Evolutionary conservation across 371 early-diverging fungal species (phyloP), one percentile per base, ranked within the genome.

Genomic region (Actinomortierella wolfii): DNA sequence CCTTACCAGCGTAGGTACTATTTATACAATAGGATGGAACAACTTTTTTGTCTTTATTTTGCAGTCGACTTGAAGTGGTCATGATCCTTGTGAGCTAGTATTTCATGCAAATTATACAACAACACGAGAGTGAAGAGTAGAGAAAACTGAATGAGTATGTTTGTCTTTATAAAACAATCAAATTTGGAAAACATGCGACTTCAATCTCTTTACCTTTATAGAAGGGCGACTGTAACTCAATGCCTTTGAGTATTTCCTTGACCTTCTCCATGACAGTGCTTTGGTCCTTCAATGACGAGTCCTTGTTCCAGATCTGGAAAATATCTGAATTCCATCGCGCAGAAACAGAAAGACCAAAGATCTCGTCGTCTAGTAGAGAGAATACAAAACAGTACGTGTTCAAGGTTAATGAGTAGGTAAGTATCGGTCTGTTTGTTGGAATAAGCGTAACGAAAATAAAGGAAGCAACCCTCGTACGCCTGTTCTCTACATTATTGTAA

Each of bases 281-380:
- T 57, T 79, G 75, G 23, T 77, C 67, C 46, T 69, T 63, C 44
- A 59, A 56, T 15, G 77, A 64, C 21, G 77, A 78, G 57, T 81
- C 71, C 56, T 76, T 80, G 63, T 81, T 84, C 89, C 89, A 89
- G 39, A 89, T 80, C 55, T 85, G 82, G 65, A 87, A 82, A 55
- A 84, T 82, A 57, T 87, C 84, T 20, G 77, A 77, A 48, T 81
- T 82, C 66, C 81, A 84, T 26, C 89, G 81, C 18, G 83, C 79
- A 2, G 85, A 83, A 8, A 85, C 82, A 5, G 86, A 81, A 26
- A 86, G 67, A 15, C 89, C 89, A 59, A 81, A 84, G 24, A 88
- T 80, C n/a, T 77, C 78, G 56, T 88, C 87, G 29, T 76, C 82
- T 66, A 49, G 29, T 39, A 20, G 11, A 42, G 15, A 23, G 34